Base-by-base conservation (phyloP, 106 monocot species). In the Acorus calamus region DNA sequence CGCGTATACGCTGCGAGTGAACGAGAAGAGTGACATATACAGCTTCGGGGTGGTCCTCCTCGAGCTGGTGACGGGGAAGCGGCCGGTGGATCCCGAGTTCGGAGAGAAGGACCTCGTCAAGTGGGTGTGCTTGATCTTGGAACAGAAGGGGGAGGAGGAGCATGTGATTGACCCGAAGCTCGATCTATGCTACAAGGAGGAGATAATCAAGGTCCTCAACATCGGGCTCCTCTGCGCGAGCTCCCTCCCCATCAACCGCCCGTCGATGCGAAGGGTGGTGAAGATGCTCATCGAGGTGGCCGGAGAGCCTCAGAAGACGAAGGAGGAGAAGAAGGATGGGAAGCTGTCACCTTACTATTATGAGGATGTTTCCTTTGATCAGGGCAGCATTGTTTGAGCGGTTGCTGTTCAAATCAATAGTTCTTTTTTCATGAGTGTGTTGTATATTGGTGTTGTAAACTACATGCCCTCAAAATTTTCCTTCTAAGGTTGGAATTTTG, bases 41-140 rank as follows among this genome's bases (percentile, higher is more conserved):
- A 86, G 93, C 74, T 93, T 93, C 6, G 93, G 93, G 2, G 86
- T 93, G 5, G 93, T 93, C 10, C 69, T 93, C 9, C 76, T 93
- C 3, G 93, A 93, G 68, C 74, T 93, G 11, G 76, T 86, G n/a
- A 93, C 89, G 0, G 93, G 93, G 43, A 86, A 74, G 64, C 78
- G 7, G 6, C 83, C 89, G 0, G 52, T 83, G 4, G 79, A 77
- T 49, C 83, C 86, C 0, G 86, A 86, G 50, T 78, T 86, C 6
- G 86, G 74, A 0, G 89, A 85, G 61, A 89, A 81, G 66, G 93
- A 89, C 57, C 60, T 93, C 47, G 86, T 86, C 14, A 83, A 79
- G 54, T 93, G 93, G 93, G 86, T 86, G 1, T 79, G 65, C 64
- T 43, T 57, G 76, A 77, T 72, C 5, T 56, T 89, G 11, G 86